Base-by-base conservation (phyloP, 805 yeast species). In the Yarrowia sp. region DNA sequence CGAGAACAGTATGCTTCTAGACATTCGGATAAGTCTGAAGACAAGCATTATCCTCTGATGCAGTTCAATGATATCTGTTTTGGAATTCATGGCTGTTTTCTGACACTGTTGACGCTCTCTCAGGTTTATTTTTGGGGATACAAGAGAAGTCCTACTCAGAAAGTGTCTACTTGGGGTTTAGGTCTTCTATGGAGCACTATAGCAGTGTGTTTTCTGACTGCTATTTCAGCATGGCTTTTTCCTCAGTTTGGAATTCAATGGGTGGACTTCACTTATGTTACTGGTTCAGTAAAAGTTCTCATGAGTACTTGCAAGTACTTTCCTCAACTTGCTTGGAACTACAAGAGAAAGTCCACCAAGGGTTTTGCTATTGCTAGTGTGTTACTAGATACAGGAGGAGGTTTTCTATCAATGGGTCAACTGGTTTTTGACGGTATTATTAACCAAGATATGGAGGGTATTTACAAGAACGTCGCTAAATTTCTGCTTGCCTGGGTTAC, bases 11-110 rank as follows among this genome's bases (percentile, higher is more conserved):
- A 76, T 65, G 73, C 76, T 17, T 68, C 70, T 47, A 67, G 74
- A 22, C 74, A 73, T 36, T 38, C 58, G 1, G 43, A 36, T 7
- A 38, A 33, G 22, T 36, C 43, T 11, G 58, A 36, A n/a, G 33
- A 28, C 33, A 36, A 38, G 43, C 43, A 68, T 18, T 69, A 65
- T 66, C 85, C 85, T 1, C 68, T 80, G 36, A 74, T 81, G 14
- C 74, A 82, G 11, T 66, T 70, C 65, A 78, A 80, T 33, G 85
- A 82, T 68, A 72, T 82, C 4, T 75, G 76, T 3, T 82, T 80
- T 67, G 78, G 80, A 1, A 67, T 71, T 38, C 84, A 82, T 71
- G 83, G 42, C 42, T 35, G 42, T 13, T 38, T 50, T 13, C 33
- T 50, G 42, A 50, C 57, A 3, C n/a, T 50, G 42, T 13, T 50